These are phyloP conservation scores for Penicillium sp. DNA, from an alignment of 2,329 filamentous ascomycete species.

Conservation along the genomic window DNA sequence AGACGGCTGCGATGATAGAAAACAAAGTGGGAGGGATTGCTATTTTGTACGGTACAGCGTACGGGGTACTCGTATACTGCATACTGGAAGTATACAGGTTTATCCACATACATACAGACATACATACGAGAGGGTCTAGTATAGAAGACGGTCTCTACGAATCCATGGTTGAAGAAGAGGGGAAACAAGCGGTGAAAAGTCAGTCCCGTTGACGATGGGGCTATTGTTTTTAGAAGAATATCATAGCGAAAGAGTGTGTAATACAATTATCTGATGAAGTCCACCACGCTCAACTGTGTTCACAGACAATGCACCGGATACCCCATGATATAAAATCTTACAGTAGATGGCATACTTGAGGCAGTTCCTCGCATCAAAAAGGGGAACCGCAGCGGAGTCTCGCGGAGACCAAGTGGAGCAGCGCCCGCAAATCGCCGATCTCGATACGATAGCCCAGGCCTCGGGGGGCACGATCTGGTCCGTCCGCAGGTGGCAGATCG, in stretches of 20 bases:
- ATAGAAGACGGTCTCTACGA: neutral
- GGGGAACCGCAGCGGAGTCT: conserved; percentile 17
- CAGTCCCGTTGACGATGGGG: neutral
- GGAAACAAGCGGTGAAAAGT: conserved; percentile 3
- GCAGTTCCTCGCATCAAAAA: neutral
- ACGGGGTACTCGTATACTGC: neutral
- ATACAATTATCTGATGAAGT: conserved; percentile 1
- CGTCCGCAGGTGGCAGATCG: conserved; percentile 28
- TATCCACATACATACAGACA: neutral
- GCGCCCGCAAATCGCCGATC: conserved; percentile 28
- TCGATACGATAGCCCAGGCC: conserved; percentile 21
- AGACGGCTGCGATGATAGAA: too few species aligned
- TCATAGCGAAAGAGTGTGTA: neutral
- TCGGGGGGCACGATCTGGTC: conserved; percentile 28
- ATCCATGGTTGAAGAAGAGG: conserved; percentile 6
- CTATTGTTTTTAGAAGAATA: neutral
- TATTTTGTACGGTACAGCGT: too few species aligned
- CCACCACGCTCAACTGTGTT: neutral
- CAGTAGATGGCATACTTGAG: neutral
- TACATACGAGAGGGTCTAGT: neutral
- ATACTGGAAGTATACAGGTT: neutral
- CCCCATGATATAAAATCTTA: too few species aligned
- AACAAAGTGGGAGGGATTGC: too few species aligned
- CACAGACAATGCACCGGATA: too few species aligned
- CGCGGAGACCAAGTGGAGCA: conserved; percentile 24